These are phyloP conservation scores for Apiotrichum veenhuisii DNA, from an alignment of 1,284 basidiomycete species.

Conservation along the genomic window DNA sequence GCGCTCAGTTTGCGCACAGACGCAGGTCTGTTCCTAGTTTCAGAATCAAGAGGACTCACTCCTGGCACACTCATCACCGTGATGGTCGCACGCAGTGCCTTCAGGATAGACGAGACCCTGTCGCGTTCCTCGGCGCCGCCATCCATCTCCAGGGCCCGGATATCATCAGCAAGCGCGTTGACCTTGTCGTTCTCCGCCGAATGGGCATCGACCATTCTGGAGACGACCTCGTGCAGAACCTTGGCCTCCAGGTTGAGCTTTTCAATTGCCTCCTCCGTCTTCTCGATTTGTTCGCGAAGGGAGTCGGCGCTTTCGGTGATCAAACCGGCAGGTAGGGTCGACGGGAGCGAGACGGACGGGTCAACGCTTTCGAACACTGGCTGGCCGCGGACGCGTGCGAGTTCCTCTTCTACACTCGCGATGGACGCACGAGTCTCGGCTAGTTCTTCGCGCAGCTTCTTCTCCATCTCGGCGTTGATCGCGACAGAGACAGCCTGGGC, in stretches of 20 bases:
- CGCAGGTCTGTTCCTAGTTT: neutral
- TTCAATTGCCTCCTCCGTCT: slow-evolving; percentile 9
- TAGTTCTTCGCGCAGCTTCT: slow-evolving; percentile 36
- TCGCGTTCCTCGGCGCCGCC: slow-evolving; percentile 25
- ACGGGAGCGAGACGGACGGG: neutral
- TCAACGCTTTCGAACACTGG: slow-evolving; percentile 1
- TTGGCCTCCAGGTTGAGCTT: slow-evolving; percentile 12
- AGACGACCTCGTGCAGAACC: slow-evolving; percentile 22
- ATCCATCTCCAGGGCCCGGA: slow-evolving; percentile 22
- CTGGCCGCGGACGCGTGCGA: slow-evolving; percentile 16
- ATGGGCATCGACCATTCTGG: slow-evolving; percentile 25
- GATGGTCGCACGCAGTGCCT: slow-evolving; percentile 18
- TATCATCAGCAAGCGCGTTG: slow-evolving; percentile 24
- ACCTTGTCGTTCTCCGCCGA: slow-evolving; percentile 26
- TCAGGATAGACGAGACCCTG: slow-evolving; percentile 25
- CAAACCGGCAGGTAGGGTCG: slow-evolving; percentile 7
- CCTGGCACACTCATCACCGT: slow-evolving; percentile 11
- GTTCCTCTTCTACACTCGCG: slow-evolving; percentile 25
- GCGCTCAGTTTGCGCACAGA: neutral
- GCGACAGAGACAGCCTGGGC: slow-evolving; percentile 28
- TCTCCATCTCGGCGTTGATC: slow-evolving; percentile 41
- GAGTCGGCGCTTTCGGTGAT: slow-evolving; percentile 6
- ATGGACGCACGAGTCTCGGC: slow-evolving; percentile 33
- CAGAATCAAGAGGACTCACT: slow-evolving; percentile 4
- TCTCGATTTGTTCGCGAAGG: slow-evolving; percentile 1